Conservation (phyloP, 768 basidiomycete species). For the Lactarius psammicola region DNA sequence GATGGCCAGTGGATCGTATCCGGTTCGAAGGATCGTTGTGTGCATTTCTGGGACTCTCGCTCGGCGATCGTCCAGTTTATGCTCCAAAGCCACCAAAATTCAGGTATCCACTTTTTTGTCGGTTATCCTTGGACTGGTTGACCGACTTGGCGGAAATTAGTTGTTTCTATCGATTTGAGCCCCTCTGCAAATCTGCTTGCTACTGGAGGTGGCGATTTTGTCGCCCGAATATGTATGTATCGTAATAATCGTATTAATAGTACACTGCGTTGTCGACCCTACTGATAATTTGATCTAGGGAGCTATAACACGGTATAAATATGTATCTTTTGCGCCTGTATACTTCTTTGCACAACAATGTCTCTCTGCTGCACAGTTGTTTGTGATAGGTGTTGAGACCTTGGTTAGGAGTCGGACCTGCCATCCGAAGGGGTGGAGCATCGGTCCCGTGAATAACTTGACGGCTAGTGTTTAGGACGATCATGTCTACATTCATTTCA, state of each 20-base stretch:
- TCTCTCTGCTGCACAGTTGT: no score
- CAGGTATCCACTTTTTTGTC: conserved; percentile 40
- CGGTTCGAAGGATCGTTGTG: conserved; percentile 92
- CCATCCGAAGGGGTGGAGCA: no score
- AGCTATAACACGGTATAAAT: conserved; percentile 29
- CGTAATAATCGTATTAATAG: no score
- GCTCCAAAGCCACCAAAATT: conserved; percentile 80
- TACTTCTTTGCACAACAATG: background rate
- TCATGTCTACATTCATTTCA: no score
- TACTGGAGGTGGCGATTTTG: conserved; percentile 69
- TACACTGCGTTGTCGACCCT: background rate
- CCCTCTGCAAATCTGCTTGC: conserved; percentile 59
- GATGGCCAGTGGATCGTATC: conserved; percentile 95
- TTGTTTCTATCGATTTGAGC: conserved; percentile 70
- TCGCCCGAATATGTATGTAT: conserved; percentile 64
- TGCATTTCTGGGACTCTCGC: conserved; percentile 89
- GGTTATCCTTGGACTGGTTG: conserved; percentile 3
- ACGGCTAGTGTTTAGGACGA: no score
- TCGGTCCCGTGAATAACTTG: no score
- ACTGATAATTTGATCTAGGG: conserved; percentile 29
- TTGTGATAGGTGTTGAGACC: no score
- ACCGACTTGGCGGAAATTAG: conserved; percentile 35
- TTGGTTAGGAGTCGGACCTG: no score
- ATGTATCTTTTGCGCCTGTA: background rate
- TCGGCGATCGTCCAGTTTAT: conserved; percentile 83